A percentile compares a stretch with the other conserved stretches of the same genome.
phyloP scores from a whole-genome alignment of 176 grass and related monocot genomes.

The Oryza rufipogon region DNA sequence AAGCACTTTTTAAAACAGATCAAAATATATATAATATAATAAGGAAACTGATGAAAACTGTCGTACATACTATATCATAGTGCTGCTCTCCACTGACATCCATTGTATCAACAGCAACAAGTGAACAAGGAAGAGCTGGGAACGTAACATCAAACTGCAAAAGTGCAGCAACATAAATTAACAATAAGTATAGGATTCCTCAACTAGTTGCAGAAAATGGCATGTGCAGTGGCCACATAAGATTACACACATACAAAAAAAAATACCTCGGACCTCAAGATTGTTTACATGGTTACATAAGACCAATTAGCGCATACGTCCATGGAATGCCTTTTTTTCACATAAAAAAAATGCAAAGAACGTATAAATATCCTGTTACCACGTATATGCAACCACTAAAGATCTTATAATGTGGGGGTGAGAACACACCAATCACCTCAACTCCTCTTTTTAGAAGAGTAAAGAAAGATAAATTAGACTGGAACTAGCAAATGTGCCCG shows the following conservation, averaged over 20 bases:
- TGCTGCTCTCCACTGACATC: constrained; percentile 99
- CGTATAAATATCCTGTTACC: not conserved
- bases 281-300: not conserved
- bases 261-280: not conserved
- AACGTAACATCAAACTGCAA: constrained; percentile 99
- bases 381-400: not conserved
- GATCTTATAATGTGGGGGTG: not conserved
- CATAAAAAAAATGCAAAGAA: not conserved
- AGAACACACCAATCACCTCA: not conserved
- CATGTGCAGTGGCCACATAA: not conserved
- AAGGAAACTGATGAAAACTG: constrained; percentile 38
- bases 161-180: constrained; percentile 28
- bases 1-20: constrained; percentile 39
- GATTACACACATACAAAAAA: not conserved
- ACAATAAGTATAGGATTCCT: constrained; percentile 10
- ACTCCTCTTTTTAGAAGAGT: not conserved
- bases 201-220: not conserved
- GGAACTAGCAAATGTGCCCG: not conserved
- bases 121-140: constrained; percentile 87
- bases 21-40: constrained; percentile 8
- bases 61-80: constrained; percentile 92
- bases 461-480: constrained; percentile 14
- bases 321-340: not conserved
- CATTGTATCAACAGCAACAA: constrained; percentile 96
- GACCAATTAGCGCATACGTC: too few relatives aligned